These are phyloP conservation scores for Beauveria sp. DNA, from an alignment of 2,329 filamentous ascomycete genomes.

Conservation along the genomic window DNA sequence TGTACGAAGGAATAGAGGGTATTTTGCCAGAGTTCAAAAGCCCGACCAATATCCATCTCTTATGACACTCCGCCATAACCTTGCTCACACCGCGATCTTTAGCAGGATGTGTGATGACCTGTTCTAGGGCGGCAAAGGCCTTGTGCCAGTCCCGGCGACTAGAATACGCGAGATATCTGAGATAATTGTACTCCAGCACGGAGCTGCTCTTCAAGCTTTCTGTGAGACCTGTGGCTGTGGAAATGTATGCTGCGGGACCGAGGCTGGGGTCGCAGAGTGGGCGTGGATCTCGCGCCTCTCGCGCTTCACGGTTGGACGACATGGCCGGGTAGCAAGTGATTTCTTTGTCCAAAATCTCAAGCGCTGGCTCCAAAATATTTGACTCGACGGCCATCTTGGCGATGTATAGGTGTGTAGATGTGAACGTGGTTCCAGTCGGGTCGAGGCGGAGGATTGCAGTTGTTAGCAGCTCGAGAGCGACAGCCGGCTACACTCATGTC, in stretches of 20 bases:
- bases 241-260: constrained; percentile 50
- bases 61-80: constrained; percentile 83
- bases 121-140: constrained; percentile 54
- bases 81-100: constrained; percentile 57
- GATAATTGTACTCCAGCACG: constrained; percentile 61
- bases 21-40: constrained; percentile 62
- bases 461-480: constrained; percentile 38
- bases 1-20: constrained; percentile 46
- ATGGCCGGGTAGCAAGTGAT: constrained; percentile 58
- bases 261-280: constrained; percentile 39
- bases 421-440: constrained; percentile 58
- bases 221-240: constrained; percentile 49
- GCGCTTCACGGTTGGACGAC: constrained; percentile 13
- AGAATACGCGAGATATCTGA: constrained; percentile 59
- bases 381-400: constrained; percentile 51
- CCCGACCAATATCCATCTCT: constrained; percentile 77
- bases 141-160: constrained; percentile 52
- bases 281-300: constrained; percentile 25
- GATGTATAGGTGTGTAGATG: constrained; percentile 52
- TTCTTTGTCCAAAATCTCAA: constrained; percentile 55
- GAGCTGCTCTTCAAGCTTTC: constrained; percentile 40
- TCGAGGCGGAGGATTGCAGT: constrained; percentile 58
- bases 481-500: constrained; percentile 30
- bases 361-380: constrained; percentile 43
- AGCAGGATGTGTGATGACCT: constrained; percentile 59